Conservation (phyloP, 1,284 basidiomycete species). For the Rhodotorula sp. region DNA sequence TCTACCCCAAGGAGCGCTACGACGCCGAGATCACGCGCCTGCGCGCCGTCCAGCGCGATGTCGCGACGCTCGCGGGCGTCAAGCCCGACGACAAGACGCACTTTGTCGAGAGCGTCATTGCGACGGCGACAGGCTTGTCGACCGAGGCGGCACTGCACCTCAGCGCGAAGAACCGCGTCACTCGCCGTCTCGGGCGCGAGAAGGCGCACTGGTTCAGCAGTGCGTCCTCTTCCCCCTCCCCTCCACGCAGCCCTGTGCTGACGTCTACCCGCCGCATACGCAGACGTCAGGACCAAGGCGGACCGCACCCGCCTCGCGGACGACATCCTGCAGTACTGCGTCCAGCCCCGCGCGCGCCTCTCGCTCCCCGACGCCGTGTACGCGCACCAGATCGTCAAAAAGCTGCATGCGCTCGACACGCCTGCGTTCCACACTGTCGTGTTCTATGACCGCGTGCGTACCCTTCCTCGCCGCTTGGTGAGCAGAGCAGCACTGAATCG, state of each 20-base stretch:
- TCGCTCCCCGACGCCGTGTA: constrained; percentile 96
- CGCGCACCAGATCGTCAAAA: constrained; percentile 85
- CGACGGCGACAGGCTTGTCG: constrained; percentile 46
- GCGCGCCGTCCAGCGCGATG: constrained; percentile 45
- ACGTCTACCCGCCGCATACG: not conserved
- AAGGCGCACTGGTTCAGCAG: constrained; percentile 79
- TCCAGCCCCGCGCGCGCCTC: constrained; percentile 85
- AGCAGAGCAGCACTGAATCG: no score
- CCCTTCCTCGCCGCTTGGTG: not conserved
- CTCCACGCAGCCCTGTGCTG: not conserved
- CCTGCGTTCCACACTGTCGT: constrained; percentile 81
- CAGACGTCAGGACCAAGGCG: constrained; percentile 12
- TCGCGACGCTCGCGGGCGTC: not conserved
- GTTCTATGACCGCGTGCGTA: constrained; percentile 76
- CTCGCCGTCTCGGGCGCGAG: constrained; percentile 56
- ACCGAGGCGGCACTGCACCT: constrained; percentile 48
- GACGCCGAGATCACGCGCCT: constrained; percentile 52
- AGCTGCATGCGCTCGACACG: constrained; percentile 81
- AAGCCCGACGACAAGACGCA: constrained; percentile 28
- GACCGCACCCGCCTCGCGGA: constrained; percentile 59
- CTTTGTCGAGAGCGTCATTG: constrained; percentile 41
- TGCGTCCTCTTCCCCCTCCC: not conserved
- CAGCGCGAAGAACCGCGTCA: constrained; percentile 13
- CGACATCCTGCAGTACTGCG: constrained; percentile 81
- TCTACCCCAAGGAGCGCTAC: constrained; percentile 60